Percentiles rank a stretch among this genome's conserved stretches.
phyloP scores from a whole-genome alignment of 2,329 filamentous ascomycete species.

The Pyrenochaeta sp. region DNA sequence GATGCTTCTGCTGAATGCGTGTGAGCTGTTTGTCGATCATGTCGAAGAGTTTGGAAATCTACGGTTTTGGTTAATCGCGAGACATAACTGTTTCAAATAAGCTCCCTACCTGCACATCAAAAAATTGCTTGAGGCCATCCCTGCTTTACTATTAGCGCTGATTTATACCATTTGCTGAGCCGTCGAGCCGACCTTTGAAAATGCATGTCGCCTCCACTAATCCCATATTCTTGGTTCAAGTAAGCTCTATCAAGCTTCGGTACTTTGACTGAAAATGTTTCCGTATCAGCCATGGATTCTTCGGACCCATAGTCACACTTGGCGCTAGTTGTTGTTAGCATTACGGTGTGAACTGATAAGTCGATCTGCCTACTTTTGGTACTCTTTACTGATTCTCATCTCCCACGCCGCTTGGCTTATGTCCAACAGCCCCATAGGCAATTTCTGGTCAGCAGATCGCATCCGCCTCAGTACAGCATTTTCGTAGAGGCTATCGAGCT shows the following conservation, averaged over 20 bases:
- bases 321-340: constrained; percentile 34
- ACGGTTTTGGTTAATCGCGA: background rate
- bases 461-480: constrained; percentile 30
- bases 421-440: constrained; percentile 30
- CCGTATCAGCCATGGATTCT: constrained; percentile 36
- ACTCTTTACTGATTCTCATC: constrained; percentile 48
- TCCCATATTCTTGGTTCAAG: constrained; percentile 16
- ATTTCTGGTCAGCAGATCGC: constrained; percentile 23
- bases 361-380: constrained; percentile 29
- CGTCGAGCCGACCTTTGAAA: constrained; percentile 5
- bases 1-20: constrained; percentile 34
- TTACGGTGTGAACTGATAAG: constrained; percentile 5
- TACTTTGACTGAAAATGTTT: constrained; percentile 40
- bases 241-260: constrained; percentile 35
- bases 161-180: background rate
- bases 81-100: background rate
- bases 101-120: constrained; percentile 21
- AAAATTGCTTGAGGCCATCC: constrained; percentile 29
- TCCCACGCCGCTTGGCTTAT: constrained; percentile 45
- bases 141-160: constrained; percentile 19
- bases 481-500: constrained; percentile 47
- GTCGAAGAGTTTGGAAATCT: constrained; percentile 35
- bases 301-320: constrained; percentile 44
- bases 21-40: constrained; percentile 44
- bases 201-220: constrained; percentile 31